Evolutionary conservation across 495 filamentous ascomycete species (phyloP).

Genomic region (Penicillium waksmanii): DNA sequence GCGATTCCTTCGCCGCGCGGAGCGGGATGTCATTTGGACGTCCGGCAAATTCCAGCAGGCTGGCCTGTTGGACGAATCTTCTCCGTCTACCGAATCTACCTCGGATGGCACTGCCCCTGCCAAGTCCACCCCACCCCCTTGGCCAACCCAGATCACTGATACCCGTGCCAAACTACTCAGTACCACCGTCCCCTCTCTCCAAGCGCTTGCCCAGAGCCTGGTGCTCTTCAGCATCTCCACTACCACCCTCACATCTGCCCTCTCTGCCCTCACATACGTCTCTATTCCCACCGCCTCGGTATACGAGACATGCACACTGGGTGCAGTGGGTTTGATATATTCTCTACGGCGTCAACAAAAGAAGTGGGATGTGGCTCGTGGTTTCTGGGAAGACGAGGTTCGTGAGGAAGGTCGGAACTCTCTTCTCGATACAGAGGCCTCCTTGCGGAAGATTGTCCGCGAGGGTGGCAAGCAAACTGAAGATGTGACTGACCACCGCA

Average conservation of each 20-base stretch:
- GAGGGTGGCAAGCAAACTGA: constrained; percentile 43
- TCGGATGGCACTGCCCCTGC: constrained; percentile 15
- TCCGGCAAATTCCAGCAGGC: constrained; percentile 80
- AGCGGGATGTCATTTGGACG: constrained; percentile 75
- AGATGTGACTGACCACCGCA: constrained; percentile 44
- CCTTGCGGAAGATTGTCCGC: constrained; percentile 59
- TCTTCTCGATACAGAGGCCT: constrained; percentile 69
- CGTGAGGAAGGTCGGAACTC: constrained; percentile 79
- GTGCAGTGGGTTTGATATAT: constrained; percentile 75
- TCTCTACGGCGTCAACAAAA: constrained; percentile 74
- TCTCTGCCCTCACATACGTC: constrained; percentile 71
- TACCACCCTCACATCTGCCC: constrained; percentile 60
- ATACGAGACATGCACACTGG: constrained; percentile 82
- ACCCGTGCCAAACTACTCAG: constrained; percentile 59
- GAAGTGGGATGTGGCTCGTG: constrained; percentile 73
- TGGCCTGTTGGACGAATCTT: constrained; percentile 46
- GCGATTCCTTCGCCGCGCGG: constrained; percentile 74
- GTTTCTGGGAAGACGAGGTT: constrained; percentile 74
- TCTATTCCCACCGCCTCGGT: constrained; percentile 56
- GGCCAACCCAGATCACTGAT: constrained; percentile 48
- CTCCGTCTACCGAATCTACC: constrained; percentile 14
- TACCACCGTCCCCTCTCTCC: constrained; percentile 71
- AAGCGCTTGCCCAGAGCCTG: constrained; percentile 77
- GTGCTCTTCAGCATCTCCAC: constrained; percentile 74
- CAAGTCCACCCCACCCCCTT: constrained; percentile 32